A percentile compares a stretch with the other conserved stretches of the same genome.
Conservation (phyloP, 2,329 filamentous ascomycete genomes). For the Gaeumannomyces sp. region DNA sequence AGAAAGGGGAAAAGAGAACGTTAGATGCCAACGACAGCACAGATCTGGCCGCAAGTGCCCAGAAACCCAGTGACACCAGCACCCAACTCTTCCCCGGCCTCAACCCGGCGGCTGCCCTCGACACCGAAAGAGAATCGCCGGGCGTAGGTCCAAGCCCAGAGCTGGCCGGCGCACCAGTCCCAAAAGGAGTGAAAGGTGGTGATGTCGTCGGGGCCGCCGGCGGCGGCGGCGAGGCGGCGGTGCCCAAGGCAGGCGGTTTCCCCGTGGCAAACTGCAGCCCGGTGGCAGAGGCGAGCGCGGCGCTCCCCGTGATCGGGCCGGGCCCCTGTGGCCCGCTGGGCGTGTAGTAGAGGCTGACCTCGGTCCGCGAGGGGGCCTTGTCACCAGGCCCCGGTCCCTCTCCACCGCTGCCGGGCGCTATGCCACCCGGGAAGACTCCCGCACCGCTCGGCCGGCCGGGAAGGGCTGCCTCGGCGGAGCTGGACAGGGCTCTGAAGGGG, state of each 20-base stretch:
- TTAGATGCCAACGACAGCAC: neutral
- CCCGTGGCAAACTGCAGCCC: conserved; percentile 14
- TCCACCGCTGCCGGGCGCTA: conserved; percentile 12
- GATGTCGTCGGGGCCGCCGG: neutral
- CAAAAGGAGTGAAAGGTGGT: neutral
- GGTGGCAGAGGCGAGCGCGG: conserved; percentile 28
- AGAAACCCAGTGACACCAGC: neutral
- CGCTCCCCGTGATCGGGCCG: conserved; percentile 35
- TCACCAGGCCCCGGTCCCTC: conserved; percentile 16
- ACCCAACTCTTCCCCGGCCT: neutral
- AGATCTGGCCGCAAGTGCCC: neutral
- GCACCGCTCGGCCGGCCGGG: conserved; percentile 18
- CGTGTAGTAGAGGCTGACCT: conserved; percentile 35
- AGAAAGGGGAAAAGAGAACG: neutral
- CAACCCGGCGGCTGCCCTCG: neutral
- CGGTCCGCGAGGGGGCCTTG: conserved; percentile 28
- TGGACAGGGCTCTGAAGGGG: conserved; percentile 28
- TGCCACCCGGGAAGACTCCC: conserved; percentile 17
- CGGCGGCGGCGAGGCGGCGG: neutral
- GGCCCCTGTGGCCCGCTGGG: conserved; percentile 18
- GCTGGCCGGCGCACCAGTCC: neutral
- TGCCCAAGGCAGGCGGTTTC: conserved; percentile 5
- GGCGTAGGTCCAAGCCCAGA: neutral
- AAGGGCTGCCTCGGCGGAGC: conserved; percentile 21
- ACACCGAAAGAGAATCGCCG: neutral